A percentile compares a stretch with the other conserved stretches of the same genome.
These are phyloP conservation scores for Chenopodium suecicum DNA, from an alignment of 148 eudicot species.

Conservation along the genomic window DNA sequence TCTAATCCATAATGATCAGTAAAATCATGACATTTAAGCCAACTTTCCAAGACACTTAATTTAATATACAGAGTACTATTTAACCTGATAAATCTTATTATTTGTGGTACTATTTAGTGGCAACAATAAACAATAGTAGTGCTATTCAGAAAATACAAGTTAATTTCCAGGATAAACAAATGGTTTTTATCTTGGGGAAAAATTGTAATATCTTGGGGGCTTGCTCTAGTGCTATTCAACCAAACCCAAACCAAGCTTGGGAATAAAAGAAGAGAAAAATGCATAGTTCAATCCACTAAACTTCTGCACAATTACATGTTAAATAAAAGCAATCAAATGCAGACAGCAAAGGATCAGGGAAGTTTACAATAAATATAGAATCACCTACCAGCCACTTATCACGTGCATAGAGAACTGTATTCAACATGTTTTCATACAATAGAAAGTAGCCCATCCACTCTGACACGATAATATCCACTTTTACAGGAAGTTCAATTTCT, in stretches of 20 bases:
- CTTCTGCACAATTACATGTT: not conserved
- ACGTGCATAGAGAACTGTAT: slow-evolving; percentile 96
- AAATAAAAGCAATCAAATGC: not conserved
- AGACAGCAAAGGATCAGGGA: not conserved
- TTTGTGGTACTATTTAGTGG: not conserved
- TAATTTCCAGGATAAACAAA: too few relatives aligned
- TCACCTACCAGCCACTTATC: slow-evolving; percentile 96
- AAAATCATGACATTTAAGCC: not conserved
- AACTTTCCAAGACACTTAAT: not conserved
- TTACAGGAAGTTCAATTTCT: slow-evolving; percentile 90
- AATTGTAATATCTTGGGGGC: not conserved
- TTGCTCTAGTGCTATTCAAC: not conserved
- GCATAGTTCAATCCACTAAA: not conserved
- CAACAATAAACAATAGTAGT: too few relatives aligned
- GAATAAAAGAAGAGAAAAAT: not conserved
- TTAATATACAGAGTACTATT: not conserved
- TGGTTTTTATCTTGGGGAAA: not conserved
- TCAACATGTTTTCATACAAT: slow-evolving; percentile 87
- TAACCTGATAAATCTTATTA: not conserved
- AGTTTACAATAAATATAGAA: not conserved
- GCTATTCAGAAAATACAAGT: too few relatives aligned
- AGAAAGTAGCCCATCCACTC: slow-evolving; percentile 99
- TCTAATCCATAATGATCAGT: not conserved
- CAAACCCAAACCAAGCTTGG: not conserved
- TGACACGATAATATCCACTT: slow-evolving; percentile 92